Conservation (phyloP, 2,329 filamentous ascomycete species). For the Claviceps sp. region DNA sequence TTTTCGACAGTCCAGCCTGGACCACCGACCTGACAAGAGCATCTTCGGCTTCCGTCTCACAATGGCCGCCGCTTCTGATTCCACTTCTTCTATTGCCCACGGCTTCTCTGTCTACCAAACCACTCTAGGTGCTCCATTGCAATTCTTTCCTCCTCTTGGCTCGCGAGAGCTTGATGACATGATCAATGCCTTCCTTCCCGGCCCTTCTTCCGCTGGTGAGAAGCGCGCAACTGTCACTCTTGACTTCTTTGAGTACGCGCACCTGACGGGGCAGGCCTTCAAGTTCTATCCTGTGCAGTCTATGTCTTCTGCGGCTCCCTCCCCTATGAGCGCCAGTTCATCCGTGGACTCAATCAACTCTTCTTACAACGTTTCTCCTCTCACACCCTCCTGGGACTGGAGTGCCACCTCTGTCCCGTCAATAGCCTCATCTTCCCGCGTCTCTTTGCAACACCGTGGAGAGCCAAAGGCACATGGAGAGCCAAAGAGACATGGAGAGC, state of each 20-base stretch:
- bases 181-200: constrained; percentile 43
- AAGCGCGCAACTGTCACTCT: constrained; percentile 45
- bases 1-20: background rate
- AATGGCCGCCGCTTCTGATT: constrained; percentile 14
- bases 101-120: constrained; percentile 50
- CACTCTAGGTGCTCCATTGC: constrained; percentile 38
- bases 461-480: constrained; percentile 13
- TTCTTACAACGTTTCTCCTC: constrained; percentile 35
- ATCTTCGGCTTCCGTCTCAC: background rate
- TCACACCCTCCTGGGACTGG: constrained; percentile 35
- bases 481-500: constrained; percentile 5
- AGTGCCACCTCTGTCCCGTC: constrained; percentile 13
- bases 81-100: constrained; percentile 19
- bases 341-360: constrained; percentile 32
- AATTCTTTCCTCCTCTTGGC: constrained; percentile 55
- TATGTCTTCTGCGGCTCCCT: constrained; percentile 19
- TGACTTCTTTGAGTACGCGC: constrained; percentile 43
- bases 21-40: background rate
- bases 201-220: constrained; percentile 38
- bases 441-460: constrained; percentile 14
- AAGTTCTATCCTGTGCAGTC: constrained; percentile 45
- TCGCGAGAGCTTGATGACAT: constrained; percentile 46
- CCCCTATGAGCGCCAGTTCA: constrained; percentile 29
- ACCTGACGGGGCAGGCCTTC: constrained; percentile 41
- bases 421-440: constrained; percentile 17